Evolutionary conservation across 2,329 filamentous ascomycete species (phyloP).

Genomic region (Paracoccidioides lutzii): DNA sequence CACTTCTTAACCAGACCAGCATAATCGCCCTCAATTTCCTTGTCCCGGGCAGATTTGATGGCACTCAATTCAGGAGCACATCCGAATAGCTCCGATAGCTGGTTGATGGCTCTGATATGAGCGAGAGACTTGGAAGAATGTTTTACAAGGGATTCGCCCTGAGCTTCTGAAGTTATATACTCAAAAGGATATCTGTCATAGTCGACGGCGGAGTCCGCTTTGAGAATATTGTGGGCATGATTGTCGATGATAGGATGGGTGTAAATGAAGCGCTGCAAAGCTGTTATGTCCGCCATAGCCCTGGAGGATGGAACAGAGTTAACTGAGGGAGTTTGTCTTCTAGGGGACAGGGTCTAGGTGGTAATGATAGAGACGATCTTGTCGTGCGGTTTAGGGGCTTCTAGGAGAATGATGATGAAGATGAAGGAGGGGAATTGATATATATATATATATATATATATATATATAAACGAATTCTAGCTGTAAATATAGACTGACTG

Average conservation of each 20-base stretch:
- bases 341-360: no score
- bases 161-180: slow-evolving; percentile 59
- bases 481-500: no score
- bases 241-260: slow-evolving; percentile 35
- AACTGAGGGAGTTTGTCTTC: neutral
- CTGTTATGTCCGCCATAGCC: slow-evolving; percentile 8
- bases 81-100: slow-evolving; percentile 52
- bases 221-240: slow-evolving; percentile 35
- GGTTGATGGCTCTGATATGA: slow-evolving; percentile 55
- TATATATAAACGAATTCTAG: no score
- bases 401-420: no score
- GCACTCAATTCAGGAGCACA: slow-evolving; percentile 52
- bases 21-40: slow-evolving; percentile 37
- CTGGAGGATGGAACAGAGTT: neutral
- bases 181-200: slow-evolving; percentile 37
- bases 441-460: no score
- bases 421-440: no score
- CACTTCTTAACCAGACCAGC: slow-evolving; percentile 50
- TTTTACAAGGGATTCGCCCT: slow-evolving; percentile 48
- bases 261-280: slow-evolving; percentile 25
- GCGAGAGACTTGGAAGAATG: slow-evolving; percentile 51
- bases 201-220: slow-evolving; percentile 19
- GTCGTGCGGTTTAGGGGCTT: no score
- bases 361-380: no score
- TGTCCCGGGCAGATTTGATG: slow-evolving; percentile 37